A percentile compares a stretch with the other conserved stretches of the same genome.
Conservation (phyloP, 345 rosid species). For the Citrus reticulata region DNA sequence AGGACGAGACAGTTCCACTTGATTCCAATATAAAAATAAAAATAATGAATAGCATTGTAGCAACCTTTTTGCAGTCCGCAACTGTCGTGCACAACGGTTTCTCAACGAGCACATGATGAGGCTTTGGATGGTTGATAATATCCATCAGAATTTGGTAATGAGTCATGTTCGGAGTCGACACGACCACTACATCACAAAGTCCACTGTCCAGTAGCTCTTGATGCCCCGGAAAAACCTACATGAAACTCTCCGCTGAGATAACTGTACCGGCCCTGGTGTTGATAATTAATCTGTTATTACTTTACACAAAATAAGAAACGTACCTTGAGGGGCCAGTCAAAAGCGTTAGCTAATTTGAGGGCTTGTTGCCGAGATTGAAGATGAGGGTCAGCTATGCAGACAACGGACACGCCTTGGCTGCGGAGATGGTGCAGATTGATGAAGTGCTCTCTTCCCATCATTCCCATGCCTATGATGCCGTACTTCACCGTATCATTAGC, state of each 20-base stretch:
- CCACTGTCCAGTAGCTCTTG: constrained; percentile 69
- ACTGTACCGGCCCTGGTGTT: neutral
- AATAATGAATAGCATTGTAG: neutral
- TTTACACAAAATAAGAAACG: neutral
- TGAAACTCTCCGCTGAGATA: neutral
- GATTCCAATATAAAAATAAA: neutral
- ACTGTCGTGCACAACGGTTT: constrained; percentile 92
- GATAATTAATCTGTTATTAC: neutral
- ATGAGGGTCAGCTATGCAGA: constrained; percentile 82
- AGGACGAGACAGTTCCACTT: neutral
- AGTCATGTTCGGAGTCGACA: constrained; percentile 95
- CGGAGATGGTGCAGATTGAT: constrained; percentile 81
- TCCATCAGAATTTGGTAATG: constrained; percentile 83
- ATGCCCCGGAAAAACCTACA: constrained; percentile 79
- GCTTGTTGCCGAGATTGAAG: constrained; percentile 65
- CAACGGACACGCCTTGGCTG: constrained; percentile 57
- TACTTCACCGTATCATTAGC: constrained; percentile 38
- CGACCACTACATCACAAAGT: constrained; percentile 72
- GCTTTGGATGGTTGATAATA: constrained; percentile 64
- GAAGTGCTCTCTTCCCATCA: constrained; percentile 98
- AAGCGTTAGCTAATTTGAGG: constrained; percentile 52
- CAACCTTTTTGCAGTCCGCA: constrained; percentile 76
- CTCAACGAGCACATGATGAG: constrained; percentile 92
- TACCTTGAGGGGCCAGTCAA: constrained; percentile 66
- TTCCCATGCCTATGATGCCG: constrained; percentile 87